Evolutionary conservation across 192 early-diverging fungal species (phyloP), one percentile per base, ranked within the genome.

Genomic region (Allomyces javanicus): DNA sequence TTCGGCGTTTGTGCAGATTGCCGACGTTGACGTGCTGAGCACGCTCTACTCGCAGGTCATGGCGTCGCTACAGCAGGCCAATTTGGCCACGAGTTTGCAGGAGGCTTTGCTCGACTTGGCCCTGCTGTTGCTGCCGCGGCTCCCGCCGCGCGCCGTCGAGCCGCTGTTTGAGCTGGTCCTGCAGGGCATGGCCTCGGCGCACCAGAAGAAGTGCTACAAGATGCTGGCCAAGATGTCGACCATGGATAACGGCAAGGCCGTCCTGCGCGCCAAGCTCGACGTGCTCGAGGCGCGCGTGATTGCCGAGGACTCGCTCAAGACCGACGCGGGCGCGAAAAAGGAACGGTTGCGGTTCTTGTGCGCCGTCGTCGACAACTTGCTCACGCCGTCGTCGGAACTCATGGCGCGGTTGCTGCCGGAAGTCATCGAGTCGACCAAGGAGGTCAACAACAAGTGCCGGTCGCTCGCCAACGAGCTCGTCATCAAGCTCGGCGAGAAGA

Each of bases 401-500:
- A 82, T 96, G 3, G 92, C 96, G 9, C 79, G 84, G 12, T 79
- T 89, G 44, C 72, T 99, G 24, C 88, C 91, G 1, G 96, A 99
- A 74, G 90, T 85, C 61, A 96, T 99, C 64, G 72, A 97, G 21
- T 81, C 84, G 26, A 93, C 92, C 61, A 99, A 99, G 77, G 96
- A 97, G 70, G 83, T 83, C 7, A 93, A 86, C 63, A 93, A 96
- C 76, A 89, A 88, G 69, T 83, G 89, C 7, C 84, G 96, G 26
- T 74, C 74, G 33, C 76, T 85, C 24, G 89, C 91, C 1, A 96
- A 89, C 72, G 89, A 91, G 14, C 82, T 88, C 24, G 72, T 95
- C 63, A 85, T 96, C 0, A 79, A 81, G 9, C 92, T 99, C 92
- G 94, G 90, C 21, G 75, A 79, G 64, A 89, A 87, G 68, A 99